Base-by-base conservation (phyloP, 1,284 basidiomycete genomes). In the Fomitopsis schrenkii region DNA sequence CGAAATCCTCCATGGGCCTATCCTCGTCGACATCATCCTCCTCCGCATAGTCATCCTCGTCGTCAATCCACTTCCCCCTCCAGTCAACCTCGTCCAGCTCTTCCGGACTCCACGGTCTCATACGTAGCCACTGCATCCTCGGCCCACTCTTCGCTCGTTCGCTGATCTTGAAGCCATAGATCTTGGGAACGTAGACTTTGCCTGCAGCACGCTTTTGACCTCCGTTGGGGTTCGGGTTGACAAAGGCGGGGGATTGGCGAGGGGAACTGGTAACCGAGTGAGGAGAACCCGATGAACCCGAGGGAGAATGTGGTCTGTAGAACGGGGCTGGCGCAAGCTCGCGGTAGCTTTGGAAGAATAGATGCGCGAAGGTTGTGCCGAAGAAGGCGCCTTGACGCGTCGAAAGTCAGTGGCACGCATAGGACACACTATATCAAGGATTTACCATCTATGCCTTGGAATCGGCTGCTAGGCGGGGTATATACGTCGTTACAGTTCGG, bases 401-500 rank as follows among this genome's bases (percentile, higher is more conserved):
- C 33, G 35, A 60, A 60, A 62, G 46, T 50, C 15, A 53, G 44
- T 52, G 42, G 48, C 35, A 28, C 42, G 58, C 22, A 28, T 19
- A 30, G 8, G 19, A 55, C 14, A 17, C 41, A 55, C 28, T 28
- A 63, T 40, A 2, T 2, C 15, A 2, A 22, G 9, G 4, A 54
- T 70, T 36, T 72, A 90, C 97, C 97, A 76, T 99, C 97, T 36
- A 99, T 94, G 26, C 94, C 93, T 73, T 95, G 93, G 76, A 95
- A 99, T 61, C 96, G 88, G 74, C 93, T 95, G 76, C 93, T 96
- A 4, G 97, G 96, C 2, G 97, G 97, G 1, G 88, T 85, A 76
- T 98, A 99, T 67, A 97, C 94, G 73, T 99, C 97, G 68, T 97
- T 92, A 76, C 97, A 99, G 75, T 97, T 98, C 9, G 97, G 95